Evolutionary conservation across 495 filamentous ascomycete species (phyloP).

Genomic region (Alectoria sarmentosa): DNA sequence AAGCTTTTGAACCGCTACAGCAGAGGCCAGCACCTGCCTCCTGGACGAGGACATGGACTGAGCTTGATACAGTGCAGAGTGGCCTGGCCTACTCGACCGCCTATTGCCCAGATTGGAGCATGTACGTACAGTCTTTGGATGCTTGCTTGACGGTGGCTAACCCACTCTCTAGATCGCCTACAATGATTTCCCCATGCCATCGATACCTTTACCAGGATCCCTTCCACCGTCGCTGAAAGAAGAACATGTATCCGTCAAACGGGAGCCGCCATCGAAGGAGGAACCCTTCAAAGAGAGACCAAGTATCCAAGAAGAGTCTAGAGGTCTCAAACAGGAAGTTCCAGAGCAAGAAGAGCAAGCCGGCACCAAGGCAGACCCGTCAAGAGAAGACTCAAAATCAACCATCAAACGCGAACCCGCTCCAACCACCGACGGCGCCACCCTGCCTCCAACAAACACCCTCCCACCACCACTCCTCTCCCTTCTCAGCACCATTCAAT

Average conservation of each 20-base stretch:
- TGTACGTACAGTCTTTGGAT: conserved; percentile 30
- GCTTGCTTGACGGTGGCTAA: conserved; percentile 12
- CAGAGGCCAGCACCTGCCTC: background rate
- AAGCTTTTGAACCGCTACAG: conserved; percentile 31
- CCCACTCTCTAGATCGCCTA: conserved; percentile 40
- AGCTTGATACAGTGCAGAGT: conserved; percentile 45
- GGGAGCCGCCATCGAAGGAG: conserved; percentile 14
- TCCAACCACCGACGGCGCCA: conserved; percentile 32
- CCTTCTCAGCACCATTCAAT: conserved; percentile 58
- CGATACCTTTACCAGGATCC: conserved; percentile 31
- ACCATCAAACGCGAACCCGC: conserved; percentile 35
- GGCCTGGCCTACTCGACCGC: conserved; percentile 45
- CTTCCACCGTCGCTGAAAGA: conserved; percentile 25
- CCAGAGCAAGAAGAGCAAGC: background rate
- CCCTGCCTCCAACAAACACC: conserved; percentile 31
- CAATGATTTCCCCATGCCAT: conserved; percentile 47
- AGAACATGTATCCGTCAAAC: conserved; percentile 1
- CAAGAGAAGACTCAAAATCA: conserved; percentile 31
- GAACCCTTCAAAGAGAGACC: background rate
- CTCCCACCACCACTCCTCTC: conserved; percentile 58
- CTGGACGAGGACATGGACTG: background rate
- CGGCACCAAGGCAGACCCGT: conserved; percentile 9
- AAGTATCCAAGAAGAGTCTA: background rate
- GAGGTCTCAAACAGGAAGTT: conserved; percentile 5
- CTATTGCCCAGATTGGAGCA: conserved; percentile 48